These are phyloP conservation scores for Pseudocercospora ulei DNA, from an alignment of 2,329 filamentous ascomycete genomes.

Conservation along the genomic window DNA sequence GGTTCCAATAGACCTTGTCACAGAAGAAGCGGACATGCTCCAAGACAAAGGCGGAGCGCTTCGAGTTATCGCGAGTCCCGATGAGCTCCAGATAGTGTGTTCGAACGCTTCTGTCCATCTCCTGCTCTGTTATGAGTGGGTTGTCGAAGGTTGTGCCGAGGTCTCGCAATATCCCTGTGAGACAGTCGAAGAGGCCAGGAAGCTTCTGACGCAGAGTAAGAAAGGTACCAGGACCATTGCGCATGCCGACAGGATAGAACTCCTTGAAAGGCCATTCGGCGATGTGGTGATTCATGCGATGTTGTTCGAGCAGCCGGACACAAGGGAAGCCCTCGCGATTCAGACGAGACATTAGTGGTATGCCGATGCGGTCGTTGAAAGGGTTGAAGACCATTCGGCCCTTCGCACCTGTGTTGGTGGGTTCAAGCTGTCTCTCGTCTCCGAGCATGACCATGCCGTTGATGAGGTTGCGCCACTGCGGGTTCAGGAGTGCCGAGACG, in stretches of 20 bases:
- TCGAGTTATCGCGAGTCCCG: constrained; percentile 14
- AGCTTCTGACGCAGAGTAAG: constrained; percentile 9
- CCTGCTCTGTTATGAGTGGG: background rate
- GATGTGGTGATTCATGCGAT: constrained; percentile 17
- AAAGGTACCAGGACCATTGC: constrained; percentile 14
- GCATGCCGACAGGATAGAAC: constrained; percentile 19
- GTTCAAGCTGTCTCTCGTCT: constrained; percentile 20
- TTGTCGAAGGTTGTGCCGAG: constrained; percentile 1
- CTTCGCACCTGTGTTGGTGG: constrained; percentile 17
- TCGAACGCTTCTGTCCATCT: constrained; percentile 14
- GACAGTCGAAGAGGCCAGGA: constrained; percentile 16
- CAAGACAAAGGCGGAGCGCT: constrained; percentile 14
- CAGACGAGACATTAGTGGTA: constrained; percentile 17
- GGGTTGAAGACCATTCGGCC: constrained; percentile 18
- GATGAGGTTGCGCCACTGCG: constrained; percentile 16
- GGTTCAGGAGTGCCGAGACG: constrained; percentile 13
- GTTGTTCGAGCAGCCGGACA: constrained; percentile 19
- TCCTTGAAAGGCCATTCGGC: constrained; percentile 17
- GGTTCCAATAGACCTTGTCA: constrained; percentile 16
- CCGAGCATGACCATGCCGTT: constrained; percentile 21
- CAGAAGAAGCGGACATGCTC: constrained; percentile 22
- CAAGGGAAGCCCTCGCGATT: constrained; percentile 20
- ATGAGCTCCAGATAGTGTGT: constrained; percentile 17
- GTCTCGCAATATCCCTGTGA: constrained; percentile 13
- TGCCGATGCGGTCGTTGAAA: constrained; percentile 16